Evolutionary conservation across 176 grass and related monocot species (phyloP), one percentile per base, ranked within the genome.

Genomic region (Carex parvula): DNA sequence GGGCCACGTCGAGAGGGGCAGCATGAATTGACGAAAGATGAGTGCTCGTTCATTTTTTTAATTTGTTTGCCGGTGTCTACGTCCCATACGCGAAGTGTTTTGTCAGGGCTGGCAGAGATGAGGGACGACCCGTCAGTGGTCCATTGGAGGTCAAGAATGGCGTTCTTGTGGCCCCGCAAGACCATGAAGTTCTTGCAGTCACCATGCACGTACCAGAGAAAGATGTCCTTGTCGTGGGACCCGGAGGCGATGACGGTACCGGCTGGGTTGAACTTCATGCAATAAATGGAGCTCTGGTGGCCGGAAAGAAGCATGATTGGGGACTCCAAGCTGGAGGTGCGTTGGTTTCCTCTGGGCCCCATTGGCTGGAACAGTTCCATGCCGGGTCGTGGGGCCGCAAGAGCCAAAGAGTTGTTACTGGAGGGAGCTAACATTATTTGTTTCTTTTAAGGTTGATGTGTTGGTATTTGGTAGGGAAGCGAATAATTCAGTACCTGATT

Each of bases 121-220:
- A 99, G 84, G 87, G 94, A 87, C 32, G 69, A 93, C 66, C 93
- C 92, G 76, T 99, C 96, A 44, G 87, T 92, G 62, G 91, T 99
- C 92, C 92, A 99, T 24, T 93, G 92, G 42, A 99, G 91, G 46
- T 99, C 93, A 67, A 99, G 88, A 70, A 99, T 35, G 73, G 93
- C 96, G 84, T 99, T 99, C 76, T 95, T 99, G 85, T 99, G 96
- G 56, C 96, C 96, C 89, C 88, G 91, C 58, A 99, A 84, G 85
- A 99, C 93, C 92, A 95, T 95, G 87, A 93, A 99, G 79, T 99
- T 99, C 81, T 95, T 99, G 76, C 96, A 99, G 78, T 95, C 96
- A 21, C 93, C 96, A 83, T 99, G 96, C 16, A 91, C 91, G 83
- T 94, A 89, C 96, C 96, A 95, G 79, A 99, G 61, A 86, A 99